Base-by-base conservation (phyloP, 2,329 filamentous ascomycete species). In the Pseudodiploospora longispora region DNA sequence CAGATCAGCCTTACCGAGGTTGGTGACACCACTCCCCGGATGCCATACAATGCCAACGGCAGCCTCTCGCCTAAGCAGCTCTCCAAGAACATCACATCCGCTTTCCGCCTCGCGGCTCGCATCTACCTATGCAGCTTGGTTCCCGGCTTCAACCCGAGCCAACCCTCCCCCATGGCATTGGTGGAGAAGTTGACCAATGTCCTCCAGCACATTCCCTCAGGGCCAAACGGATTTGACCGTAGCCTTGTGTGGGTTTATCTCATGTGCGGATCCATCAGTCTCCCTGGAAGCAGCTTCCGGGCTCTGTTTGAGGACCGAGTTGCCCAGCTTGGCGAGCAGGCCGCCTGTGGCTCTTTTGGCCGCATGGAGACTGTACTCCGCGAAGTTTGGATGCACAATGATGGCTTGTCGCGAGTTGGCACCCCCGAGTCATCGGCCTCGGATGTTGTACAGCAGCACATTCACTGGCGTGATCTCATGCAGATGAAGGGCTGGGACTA, bases 121-220 rank as follows among this genome's bases (percentile, higher is more conserved):
- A 89, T 98, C 68, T 96, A 96, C 67, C 82, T 97, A n/a, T 95
- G 89, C 80, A 90, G 87, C 59, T 75, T 98, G 32, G 87, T 97
- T 0, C 91, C 91, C 1, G 89, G 89, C 45, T 93, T 91, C 67
- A 82, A 83, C 55, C 85, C 85, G 39, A 75, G 74, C 46, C 83
- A 93, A 56, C 71, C 73, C 6, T 87, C 83, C 61, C 90, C 83
- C 58, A 72, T 84, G 56, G 82, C 82, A 52, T 75, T 97, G 27
- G 80, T 96, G 36, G 78, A 85, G 48, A 86, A 87, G 57, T 79
- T 96, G 49, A 81, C 84, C 28, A 76, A 80, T 46, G 79, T 85
- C 32, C 82, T 97, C 50, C 79, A 85, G 44, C 85, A 79, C 63
- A 90, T 98, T 52, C 93, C 93, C 27, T 76, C 82, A 2, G 91